These are phyloP conservation scores for Bryoerythrophyllum caledonicum DNA, from an alignment of 225 moss, liverwort and hornwort genomes.

Conservation along the genomic window DNA sequence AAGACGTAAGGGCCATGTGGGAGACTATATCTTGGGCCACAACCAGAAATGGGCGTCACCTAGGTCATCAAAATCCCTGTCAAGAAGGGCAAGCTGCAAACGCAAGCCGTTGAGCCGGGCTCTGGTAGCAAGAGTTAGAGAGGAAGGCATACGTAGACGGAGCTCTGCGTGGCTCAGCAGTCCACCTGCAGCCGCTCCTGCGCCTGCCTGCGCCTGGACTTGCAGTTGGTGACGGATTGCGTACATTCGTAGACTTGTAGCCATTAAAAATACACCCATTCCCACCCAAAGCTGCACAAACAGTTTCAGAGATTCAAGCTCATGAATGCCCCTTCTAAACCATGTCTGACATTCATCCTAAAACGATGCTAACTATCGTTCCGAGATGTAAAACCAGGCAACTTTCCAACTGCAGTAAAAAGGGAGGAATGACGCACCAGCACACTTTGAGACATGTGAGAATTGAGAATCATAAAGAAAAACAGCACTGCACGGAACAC, in stretches of 20 bases:
- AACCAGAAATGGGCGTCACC: slow-evolving; percentile 45
- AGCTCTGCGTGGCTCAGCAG: slow-evolving; percentile 56
- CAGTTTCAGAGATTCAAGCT: not conserved
- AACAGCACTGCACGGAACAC: slow-evolving; percentile 52
- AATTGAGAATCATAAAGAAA: slow-evolving; percentile 58
- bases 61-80: slow-evolving; percentile 72
- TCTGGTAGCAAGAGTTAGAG: slow-evolving; percentile 56
- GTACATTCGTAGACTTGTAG: slow-evolving; percentile 62
- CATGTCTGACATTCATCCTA: not conserved
- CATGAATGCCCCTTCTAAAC: not conserved
- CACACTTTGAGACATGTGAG: slow-evolving; percentile 58
- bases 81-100: slow-evolving; percentile 67
- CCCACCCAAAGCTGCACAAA: slow-evolving; percentile 57
- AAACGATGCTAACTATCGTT: not conserved
- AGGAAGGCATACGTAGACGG: slow-evolving; percentile 56
- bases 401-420: not conserved
- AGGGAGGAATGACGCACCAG: slow-evolving; percentile 37
- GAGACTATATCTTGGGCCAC: slow-evolving; percentile 5
- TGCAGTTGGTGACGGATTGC: slow-evolving; percentile 65
- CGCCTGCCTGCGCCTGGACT: slow-evolving; percentile 60
- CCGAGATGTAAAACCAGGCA: not conserved
- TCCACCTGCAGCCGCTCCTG: slow-evolving; percentile 43
- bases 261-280: slow-evolving; percentile 65
- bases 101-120: slow-evolving; percentile 61
- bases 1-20: not conserved